A percentile compares a stretch with the other conserved stretches of the same genome.
These are phyloP conservation scores for Linum tenue DNA, from an alignment of 345 rosid species.

Conservation along the genomic window DNA sequence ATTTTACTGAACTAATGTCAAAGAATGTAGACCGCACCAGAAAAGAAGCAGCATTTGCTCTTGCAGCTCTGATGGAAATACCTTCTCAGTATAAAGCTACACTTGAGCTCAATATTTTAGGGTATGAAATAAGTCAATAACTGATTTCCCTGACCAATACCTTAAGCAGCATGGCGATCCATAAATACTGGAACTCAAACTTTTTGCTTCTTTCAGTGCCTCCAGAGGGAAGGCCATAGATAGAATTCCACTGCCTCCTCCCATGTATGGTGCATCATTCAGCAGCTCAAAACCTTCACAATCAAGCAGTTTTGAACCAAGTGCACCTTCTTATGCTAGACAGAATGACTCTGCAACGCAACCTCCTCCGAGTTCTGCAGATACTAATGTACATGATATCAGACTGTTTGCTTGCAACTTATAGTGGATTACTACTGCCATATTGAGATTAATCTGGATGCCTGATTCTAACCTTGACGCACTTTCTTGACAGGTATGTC, in stretches of 20 bases:
- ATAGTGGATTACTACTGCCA: no score
- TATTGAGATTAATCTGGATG: neutral
- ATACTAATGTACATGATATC: constrained; percentile 25
- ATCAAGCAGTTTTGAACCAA: constrained; percentile 13
- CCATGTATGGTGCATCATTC: constrained; percentile 11
- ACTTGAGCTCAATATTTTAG: constrained; percentile 1
- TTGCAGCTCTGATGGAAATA: constrained; percentile 6
- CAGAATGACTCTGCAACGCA: constrained; percentile 16
- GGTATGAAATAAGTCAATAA: neutral
- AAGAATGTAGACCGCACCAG: neutral
- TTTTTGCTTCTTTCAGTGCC: neutral
- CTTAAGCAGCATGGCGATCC: neutral
- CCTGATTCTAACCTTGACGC: neutral
- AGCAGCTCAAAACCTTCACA: constrained; percentile 15
- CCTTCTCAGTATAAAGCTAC: constrained; percentile 10
- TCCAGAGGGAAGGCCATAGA: constrained; percentile 3
- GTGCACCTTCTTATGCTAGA: constrained; percentile 27
- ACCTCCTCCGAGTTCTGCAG: constrained; percentile 37
- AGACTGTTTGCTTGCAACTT: neutral
- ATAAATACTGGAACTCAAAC: neutral
- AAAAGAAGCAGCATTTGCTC: constrained; percentile 6
- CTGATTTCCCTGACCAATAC: neutral
- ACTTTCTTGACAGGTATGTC: constrained; percentile 14
- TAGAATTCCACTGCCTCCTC: constrained; percentile 5
- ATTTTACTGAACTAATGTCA: constrained; percentile 7